Evolutionary conservation across 2,329 filamentous ascomycete species (phyloP).

Genomic region (Coccinonectria pachysandricola): DNA sequence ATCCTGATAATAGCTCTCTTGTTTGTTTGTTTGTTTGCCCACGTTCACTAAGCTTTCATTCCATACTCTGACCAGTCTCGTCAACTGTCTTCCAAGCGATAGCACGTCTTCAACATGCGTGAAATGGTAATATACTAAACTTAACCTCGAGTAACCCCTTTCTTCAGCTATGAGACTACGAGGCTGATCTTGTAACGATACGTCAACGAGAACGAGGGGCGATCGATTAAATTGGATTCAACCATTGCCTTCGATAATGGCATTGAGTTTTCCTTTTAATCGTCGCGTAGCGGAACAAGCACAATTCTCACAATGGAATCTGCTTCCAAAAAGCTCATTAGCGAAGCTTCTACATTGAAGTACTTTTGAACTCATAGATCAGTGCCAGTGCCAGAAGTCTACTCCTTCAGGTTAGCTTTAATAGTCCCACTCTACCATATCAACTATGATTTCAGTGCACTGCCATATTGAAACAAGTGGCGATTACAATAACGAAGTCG

Average conservation of each 20-base stretch:
- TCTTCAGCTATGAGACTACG: slow-evolving; percentile 8
- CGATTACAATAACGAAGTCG: slow-evolving; percentile 9
- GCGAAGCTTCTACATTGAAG: slow-evolving; percentile 14
- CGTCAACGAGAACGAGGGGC: slow-evolving; percentile 5
- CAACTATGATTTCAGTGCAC: background rate
- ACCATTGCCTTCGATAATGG: slow-evolving; percentile 14
- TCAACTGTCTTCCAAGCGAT: too few relatives aligned
- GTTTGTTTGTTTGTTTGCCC: too few relatives aligned
- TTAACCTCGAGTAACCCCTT: slow-evolving; percentile 13
- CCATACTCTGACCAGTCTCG: too few relatives aligned
- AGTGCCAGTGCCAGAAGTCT: slow-evolving; percentile 15
- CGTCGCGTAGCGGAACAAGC: slow-evolving; percentile 4
- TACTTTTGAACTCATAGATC: slow-evolving; percentile 9
- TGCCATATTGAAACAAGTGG: slow-evolving; percentile 6
- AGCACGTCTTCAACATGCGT: too few relatives aligned
- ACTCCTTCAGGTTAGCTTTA: slow-evolving; percentile 11
- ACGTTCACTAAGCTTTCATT: too few relatives aligned
- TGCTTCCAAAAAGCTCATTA: slow-evolving; percentile 12
- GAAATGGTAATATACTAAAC: slow-evolving; percentile 6
- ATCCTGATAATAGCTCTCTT: too few relatives aligned
- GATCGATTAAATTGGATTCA: slow-evolving; percentile 13
- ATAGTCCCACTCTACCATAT: background rate
- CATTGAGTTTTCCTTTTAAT: slow-evolving; percentile 14
- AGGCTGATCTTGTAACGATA: slow-evolving; percentile 9
- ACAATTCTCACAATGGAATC: slow-evolving; percentile 5